Evolutionary conservation across 805 yeast species (phyloP), one percentile per base, ranked within the genome.

Genomic region (Lipomyces oligophaga): DNA sequence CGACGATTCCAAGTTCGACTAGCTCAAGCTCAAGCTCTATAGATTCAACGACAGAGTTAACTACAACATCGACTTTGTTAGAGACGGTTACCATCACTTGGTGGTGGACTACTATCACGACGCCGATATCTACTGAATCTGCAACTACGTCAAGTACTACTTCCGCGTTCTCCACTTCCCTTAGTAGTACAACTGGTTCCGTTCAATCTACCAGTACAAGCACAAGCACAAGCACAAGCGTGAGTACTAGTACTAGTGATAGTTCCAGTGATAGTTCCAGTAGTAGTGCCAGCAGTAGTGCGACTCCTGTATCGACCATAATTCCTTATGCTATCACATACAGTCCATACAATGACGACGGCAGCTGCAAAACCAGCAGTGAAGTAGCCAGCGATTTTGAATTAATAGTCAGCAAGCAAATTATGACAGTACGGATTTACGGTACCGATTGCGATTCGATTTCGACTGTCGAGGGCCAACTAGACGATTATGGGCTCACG

Each of bases 391-490:
- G 68, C 20, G 96, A 89, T 64, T 70, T 89, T 47, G 58, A 69
- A 21, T 60, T 69, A 48, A 84, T 89, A 58, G 60, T 66, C 22
- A 63, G 75, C 43, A 80, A 78, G 60, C 85, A 87, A 45, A 80
- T 89, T 58, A 62, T 67, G 28, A 74, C 75, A 38, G 67, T 89
- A 44, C 79, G 97, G 71, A 65, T 86, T 42, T 89, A 89, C 63
- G 95, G 95, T 59, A 83, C 86, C 47, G 97, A 89, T 65, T 89
- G 97, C 70, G 73, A 77, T 63, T 77, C 84, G 21, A 65, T 85
- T 39, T 62, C 73, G 21, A 80, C 84, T 2, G 40, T 45, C 19
- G 41, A 50, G 24, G 19, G 41, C 7, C 46, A 42, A 16, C 30
- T 45, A 18, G 16, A 20, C 10, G 25, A 15, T 11, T 43, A 33